Evolutionary conservation across 192 early-diverging fungal genomes (phyloP), one percentile per base, ranked within the genome.

Genomic region (Funneliformis geosporum): DNA sequence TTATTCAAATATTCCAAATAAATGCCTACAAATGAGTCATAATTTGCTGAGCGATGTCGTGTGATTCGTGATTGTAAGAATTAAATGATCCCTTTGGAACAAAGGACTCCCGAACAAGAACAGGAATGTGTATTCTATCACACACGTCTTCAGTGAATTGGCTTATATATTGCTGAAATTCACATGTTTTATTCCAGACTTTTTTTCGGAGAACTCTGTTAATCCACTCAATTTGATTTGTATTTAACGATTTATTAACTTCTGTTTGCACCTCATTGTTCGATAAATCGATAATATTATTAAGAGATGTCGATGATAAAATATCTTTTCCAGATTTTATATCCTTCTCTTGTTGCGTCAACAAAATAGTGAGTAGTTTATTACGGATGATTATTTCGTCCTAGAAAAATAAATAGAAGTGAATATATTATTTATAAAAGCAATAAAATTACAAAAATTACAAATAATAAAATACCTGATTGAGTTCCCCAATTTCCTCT

Each of bases 11-110:
- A 12, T 47, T 47, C 46, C 0, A 47, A 47, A 47, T 2, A 47
- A 47, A 78, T 68, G 68, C 46, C 68, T 78, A 78, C 65, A 78
- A 39, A 68, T 78, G 65, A 14, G 65, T 78, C 50, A 69, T 21
- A 44, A 78, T 78, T 47, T 78, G 76, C 46, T 78, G 65, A 5
- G 76, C 76, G 4, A 78, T 69, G 25, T 78, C 46, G 59, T 68
- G 76, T 40, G 61, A 40, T 50, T 75, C 60, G 61, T 75, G 59
- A 61, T 1, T 18, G 23, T 62, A 61, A 62, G 74, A 61, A 61
- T 61, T 21, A 42, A 75, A 47, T 0, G 44, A 23, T 76, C 64
- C 76, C 10, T 47, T 47, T 0, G 10, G 0, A 55, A 76, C 14
- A 76, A 76, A 76, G 27, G 62, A 76, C n/a, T 76, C 27, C 3